Conservation (phyloP, 306 rosid genomes). For the Crataegus laevigata region DNA sequence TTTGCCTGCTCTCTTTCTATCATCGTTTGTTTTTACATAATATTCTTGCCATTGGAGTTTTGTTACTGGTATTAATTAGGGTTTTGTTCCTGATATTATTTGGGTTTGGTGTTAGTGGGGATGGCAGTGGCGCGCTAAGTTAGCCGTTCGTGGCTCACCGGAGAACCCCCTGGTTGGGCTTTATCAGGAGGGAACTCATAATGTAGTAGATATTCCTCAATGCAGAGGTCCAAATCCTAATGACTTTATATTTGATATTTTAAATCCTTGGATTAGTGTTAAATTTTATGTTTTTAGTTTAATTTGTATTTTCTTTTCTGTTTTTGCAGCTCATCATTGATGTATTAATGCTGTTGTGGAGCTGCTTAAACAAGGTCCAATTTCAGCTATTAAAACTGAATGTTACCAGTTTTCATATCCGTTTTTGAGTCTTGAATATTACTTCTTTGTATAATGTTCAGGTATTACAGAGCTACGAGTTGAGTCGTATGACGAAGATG, state of each 20-base stretch:
- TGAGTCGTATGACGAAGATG: too few species aligned
- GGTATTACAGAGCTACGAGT: conserved; percentile 56
- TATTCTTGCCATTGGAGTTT: too few species aligned
- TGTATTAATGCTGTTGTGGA: conserved; percentile 78
- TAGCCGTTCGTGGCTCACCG: conserved; percentile 81
- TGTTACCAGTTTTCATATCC: neutral
- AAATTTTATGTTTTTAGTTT: neutral
- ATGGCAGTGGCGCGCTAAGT: conserved; percentile 94
- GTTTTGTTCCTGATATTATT: neutral
- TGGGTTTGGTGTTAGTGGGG: conserved; percentile 44
- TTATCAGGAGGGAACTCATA: too few species aligned
- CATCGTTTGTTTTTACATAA: too few species aligned
- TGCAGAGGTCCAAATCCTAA: conserved; percentile 50
- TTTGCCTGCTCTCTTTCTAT: too few species aligned
- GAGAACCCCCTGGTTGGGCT: conserved; percentile 64
- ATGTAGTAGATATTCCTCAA: conserved; percentile 70
- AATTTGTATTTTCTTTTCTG: neutral
- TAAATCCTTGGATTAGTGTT: neutral
- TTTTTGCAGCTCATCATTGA: conserved; percentile 82
- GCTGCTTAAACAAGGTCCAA: conserved; percentile 60
- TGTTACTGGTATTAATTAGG: neutral
- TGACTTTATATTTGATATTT: neutral
- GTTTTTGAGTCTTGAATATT: neutral
- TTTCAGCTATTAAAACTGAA: neutral
- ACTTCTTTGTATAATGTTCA: conserved; percentile 14